A percentile compares a stretch with the other conserved stretches of the same genome.
Conservation (phyloP, 192 early-diverging fungal species). For the Mortierella alpina region DNA sequence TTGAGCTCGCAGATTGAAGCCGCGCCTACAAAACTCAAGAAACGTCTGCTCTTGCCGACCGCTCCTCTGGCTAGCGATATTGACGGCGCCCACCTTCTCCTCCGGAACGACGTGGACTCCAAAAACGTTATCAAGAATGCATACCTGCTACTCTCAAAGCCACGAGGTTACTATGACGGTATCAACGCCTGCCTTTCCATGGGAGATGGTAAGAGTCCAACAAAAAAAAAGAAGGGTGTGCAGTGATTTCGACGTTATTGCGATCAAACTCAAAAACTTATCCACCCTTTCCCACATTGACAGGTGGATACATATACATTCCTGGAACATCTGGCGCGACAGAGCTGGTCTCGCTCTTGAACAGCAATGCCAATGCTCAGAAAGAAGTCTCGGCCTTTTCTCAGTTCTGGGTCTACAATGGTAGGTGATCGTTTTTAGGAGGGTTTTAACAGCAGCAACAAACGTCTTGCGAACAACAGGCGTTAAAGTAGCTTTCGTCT, state of each 20-base stretch:
- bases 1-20: constrained; percentile 13
- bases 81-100: constrained; percentile 39
- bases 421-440: background rate
- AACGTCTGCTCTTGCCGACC: constrained; percentile 31
- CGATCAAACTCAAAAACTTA: background rate
- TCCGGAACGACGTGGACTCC: constrained; percentile 46
- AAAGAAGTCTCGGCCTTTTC: constrained; percentile 26
- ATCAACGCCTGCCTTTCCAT: constrained; percentile 38
- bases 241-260: background rate
- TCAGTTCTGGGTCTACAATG: constrained; percentile 46
- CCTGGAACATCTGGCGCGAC: constrained; percentile 30
- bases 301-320: constrained; percentile 44
- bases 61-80: constrained; percentile 42
- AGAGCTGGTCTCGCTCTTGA: constrained; percentile 22
- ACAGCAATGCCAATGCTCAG: constrained; percentile 34
- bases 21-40: constrained; percentile 20
- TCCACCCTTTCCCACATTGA: background rate
- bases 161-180: constrained; percentile 37
- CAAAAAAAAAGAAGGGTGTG: background rate
- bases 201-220: constrained; percentile 37
- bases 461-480: too few species aligned
- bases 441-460: too few species aligned
- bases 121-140: constrained; percentile 39
- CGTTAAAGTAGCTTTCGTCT: too few species aligned
- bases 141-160: constrained; percentile 29